Evolutionary conservation across 257 asterid genomes (phyloP), one percentile per base, ranked within the genome.

Genomic region (Datura wrightii): DNA sequence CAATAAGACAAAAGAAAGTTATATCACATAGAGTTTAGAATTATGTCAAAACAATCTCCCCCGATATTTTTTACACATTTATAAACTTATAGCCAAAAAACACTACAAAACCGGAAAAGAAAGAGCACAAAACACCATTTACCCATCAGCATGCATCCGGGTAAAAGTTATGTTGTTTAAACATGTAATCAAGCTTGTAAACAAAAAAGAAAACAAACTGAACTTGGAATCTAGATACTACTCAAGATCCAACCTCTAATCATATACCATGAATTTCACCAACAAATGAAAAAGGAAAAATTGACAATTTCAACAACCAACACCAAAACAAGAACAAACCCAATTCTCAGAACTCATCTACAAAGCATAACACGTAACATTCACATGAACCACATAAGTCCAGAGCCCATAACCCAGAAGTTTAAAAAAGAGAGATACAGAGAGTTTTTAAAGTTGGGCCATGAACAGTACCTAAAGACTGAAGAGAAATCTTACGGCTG

Each of bases 231-330:
- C 42, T 34, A 78, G 46, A 5, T 52, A 34, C 3, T 31, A 34
- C 15, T 31, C 11, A 52, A 78, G 82, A 78, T 78, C 62, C 82
- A 52, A 8, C 34, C 46, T 78, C 48, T 76, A 76, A 50, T 50
- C 63, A 16, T 78, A 52, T 37, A 8, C 31, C 82, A 76, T 6
- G 5, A 31, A 50, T 11, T 50, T 78, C 31, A 78, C 63, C 82
- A 78, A 15, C 14, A 76, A 6, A 24, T 24, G 60, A 6, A 50
- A 24, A 50, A 50, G 41, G 58, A 50, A 44, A 42, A n/a, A 72
- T 1, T 44, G 39, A 10, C 58, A 46, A 72, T 10, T 46, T 44
- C 56, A 72, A 46, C 39, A 72, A 10, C 55, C 41, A 72, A n/a
- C 15, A 44, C 11, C 3, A 72, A 24, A 48, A 74, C 60, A 74